Evolutionary conservation across 1,139 yeast species (phyloP), one percentile per base, ranked within the genome.

Genomic region (Saccharomyces hybrid): DNA sequence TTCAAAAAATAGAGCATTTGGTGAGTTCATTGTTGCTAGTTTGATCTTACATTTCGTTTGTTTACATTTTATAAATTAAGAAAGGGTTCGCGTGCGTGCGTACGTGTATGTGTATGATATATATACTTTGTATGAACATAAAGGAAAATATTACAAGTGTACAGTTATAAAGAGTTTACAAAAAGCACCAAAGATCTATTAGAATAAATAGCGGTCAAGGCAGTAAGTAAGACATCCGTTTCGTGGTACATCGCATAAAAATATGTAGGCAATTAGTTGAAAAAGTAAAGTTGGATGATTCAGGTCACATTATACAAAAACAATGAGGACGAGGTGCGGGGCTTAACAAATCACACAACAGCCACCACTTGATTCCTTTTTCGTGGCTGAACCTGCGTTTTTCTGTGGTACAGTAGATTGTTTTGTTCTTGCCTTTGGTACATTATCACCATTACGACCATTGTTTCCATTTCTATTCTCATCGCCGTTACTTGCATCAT

Each of bases 11-110:
- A 72, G 95, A 60, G 88, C 97, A 4, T 81, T 95, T 71, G 96
- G 91, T 16, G 99, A 93, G 72, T 95, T 81, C 66, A 75, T 89
- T 16, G 80, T 93, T 69, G 97, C 97, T 47, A 86, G 96, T 70
- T 78, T 93, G 73, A 78, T 91, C 47, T 78, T 93, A 60, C 99
- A 93, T 72, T 93, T 93, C 71, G 82, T 89, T 51, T 91, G 88
- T 48, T 81, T 83, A 69, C 98, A 95, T 73, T 93, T 95, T 71
- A 88, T 93, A 67, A 93, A 93, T 72, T 93, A 73, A 68, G 51
- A 11, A 38, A 38, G 44, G 41, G 44, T 19, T 38, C 11, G 44
- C 44, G 3, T 29, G 4, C n/a, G 13, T 29, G 41, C 44, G 11
- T 16, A 13, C 25, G 8, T 34, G 44, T 16, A 3, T 38, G 44